A percentile compares a stretch with the other conserved stretches of the same genome.
Evolutionary conservation across 257 asterid genomes (phyloP).

Genomic region (Striga asiatica): DNA sequence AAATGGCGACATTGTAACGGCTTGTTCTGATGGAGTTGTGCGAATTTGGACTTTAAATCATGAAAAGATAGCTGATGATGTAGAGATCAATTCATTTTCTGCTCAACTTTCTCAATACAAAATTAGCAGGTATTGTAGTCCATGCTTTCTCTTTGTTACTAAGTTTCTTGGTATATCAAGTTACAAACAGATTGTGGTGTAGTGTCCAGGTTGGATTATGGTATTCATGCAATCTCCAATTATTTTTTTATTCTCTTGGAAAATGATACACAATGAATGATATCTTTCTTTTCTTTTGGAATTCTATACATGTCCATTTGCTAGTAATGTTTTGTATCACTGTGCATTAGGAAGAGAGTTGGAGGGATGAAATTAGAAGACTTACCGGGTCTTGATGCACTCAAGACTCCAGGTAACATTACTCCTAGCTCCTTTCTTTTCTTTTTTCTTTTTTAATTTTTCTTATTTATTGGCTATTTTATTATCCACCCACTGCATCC

Average conservation of each 20-base stretch:
- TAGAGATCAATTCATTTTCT: conserved; percentile 57
- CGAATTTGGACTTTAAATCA: conserved; percentile 79
- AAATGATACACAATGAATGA: no score
- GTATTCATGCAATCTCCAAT: neutral
- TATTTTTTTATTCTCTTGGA: conserved; percentile 6
- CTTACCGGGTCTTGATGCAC: conserved; percentile 79
- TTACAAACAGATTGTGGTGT: conserved; percentile 3
- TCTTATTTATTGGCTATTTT: conserved; percentile 1
- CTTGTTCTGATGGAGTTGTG: conserved; percentile 93
- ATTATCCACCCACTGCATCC: neutral
- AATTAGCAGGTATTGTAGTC: conserved; percentile 61
- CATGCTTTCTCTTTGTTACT: conserved; percentile 12
- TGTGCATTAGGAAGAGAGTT: conserved; percentile 68
- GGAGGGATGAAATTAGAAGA: conserved; percentile 94
- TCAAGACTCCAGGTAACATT: conserved; percentile 73
- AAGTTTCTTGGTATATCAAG: neutral
- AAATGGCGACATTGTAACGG: conserved; percentile 85
- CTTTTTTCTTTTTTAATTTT: neutral
- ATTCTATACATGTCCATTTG: no score
- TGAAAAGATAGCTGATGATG: conserved; percentile 58
- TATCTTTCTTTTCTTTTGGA: no score
- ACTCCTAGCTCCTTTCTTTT: no score
- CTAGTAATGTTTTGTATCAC: conserved; percentile 3
- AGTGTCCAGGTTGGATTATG: conserved; percentile 11
- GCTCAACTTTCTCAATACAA: conserved; percentile 65